Evolutionary conservation across 257 asterid species (phyloP), one percentile per base, ranked within the genome.

Genomic region (Solanum neorickii): DNA sequence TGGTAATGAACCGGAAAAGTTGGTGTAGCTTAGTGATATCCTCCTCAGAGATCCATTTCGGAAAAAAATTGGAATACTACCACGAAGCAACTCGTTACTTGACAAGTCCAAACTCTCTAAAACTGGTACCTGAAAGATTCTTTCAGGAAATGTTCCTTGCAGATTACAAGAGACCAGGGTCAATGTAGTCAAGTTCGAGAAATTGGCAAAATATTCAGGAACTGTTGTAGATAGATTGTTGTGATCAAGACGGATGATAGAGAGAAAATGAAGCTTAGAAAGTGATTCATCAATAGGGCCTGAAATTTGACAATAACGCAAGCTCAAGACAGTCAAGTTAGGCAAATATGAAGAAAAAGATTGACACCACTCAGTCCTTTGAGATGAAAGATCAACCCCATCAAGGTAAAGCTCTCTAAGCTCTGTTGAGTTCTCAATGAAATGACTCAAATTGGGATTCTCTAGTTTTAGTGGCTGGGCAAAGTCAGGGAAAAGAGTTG

Each of bases 331-430:
- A 5, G 13, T 88, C 86, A 94, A 87, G 52, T 91, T 52, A 7
- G 92, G 95, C 44, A 89, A 65, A n/a, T 92, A 87, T 6, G 89
- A 90, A 6, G 94, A 87, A 12, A 94, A 25, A 13, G 88, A 83
- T 78, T 18, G 82, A 70, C 89, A 76, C 95, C 94, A 94, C 2
- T 89, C 89, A 35, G 23, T 76, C 20, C 72, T 87, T 15, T 85
- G 86, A 37, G 93, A 23, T 4, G 93, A 92, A 65, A 93, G 65
- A 86, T 90, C 11, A 56, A 94, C 95, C 1, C 78, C 46, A 70
- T 70, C 78, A 72, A 93, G 96, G 87, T 93, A 83, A 33, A 94
- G 92, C 33, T 90, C 93, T 84, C 35, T 88, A n/a, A 94, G 94
- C 21, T 78, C 82, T 3, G 86, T 70, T 10, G 91, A 91, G 56